Evolutionary conservation across 108 stramenopile genomes (phyloP), one percentile per base, ranked within the genome.

Genomic region (Asterionellopsis glacialis): DNA sequence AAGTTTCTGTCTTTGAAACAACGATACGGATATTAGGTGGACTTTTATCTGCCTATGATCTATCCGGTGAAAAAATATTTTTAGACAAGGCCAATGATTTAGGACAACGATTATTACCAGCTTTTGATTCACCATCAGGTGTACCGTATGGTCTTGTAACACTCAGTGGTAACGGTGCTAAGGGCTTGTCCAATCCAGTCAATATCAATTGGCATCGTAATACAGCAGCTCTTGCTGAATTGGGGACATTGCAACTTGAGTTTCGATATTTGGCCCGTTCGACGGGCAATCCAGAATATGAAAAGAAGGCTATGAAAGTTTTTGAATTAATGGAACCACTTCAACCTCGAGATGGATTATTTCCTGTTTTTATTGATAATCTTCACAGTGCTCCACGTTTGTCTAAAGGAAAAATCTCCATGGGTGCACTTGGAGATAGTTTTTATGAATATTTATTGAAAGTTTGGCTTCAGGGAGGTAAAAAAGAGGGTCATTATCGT

Each of bases 121-220:
- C 93, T 24, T 97, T 96, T 74, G 62, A 85, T n/a, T 95, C 93
- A 11, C 39, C 71, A n/a, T 91, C 96, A 12, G 90, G 92, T 13
- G 94, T 97, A 41, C 96, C 96, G 6, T 96, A 90, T 69, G 95
- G 95, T 0, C 95, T 95, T 9, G 91, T 96, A 38, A 93, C 91
- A 67, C 60, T 97, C 21, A 27, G 87, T 9, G 41, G 62, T 56
- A 93, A 93, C 10, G 77, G 95, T 33, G 93, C 96, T 0, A 21
- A 45, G 26, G 85, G 82, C 25, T 93, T n/a, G n/a, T n/a, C n/a
- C n/a, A n/a, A n/a, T n/a, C n/a, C n/a, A n/a, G n/a, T 7, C 33
- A 33, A 54, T 26, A 26, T 5, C 5, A 1, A 54, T 26, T 48
- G 47, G 47, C 21, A 19, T 16, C 19, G 47, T 6, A 48, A 48